Base-by-base conservation (phyloP, 2,329 filamentous ascomycete genomes). In the Colletotrichum kahawae region DNA sequence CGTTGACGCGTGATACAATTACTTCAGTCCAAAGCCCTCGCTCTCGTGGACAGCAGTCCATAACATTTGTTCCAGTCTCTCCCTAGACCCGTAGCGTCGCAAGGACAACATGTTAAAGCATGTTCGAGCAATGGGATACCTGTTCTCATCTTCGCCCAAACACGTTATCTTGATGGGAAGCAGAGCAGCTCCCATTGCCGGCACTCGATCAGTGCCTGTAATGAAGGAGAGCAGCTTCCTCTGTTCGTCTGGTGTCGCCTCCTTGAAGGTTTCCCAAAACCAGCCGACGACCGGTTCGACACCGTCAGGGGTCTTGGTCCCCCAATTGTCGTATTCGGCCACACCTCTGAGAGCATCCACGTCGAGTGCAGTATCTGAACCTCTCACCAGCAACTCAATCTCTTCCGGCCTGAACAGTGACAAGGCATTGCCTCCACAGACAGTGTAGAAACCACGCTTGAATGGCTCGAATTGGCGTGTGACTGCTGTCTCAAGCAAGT, bases 21-120 rank as follows among this genome's bases (percentile, higher is more conserved):
- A 96, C 82, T 96, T 97, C 83, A 98, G 88, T 36, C 95, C 95
- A 88, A 98, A 98, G 4, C 96, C 96, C 83, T 98, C 95, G 80
- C 95, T 97, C 83, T 96, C 95, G 77, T 92, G 88, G n/a, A 98
- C 95, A 5, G 96, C 96, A 77, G 91, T 90, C 95, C 95, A 98
- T 36, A 98, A 86, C 86, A 92, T 92, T 67, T 84, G 85, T 82
- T 95, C 93, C 74, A 98, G 83, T 78, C 90, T 92, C 81, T 92
- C 89, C 78, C 89, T 91, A 5, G 90, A 92, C 43, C 84, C 82
- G 83, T 96, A 98, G 60, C 91, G 90, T 85, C 93, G 96, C 72
- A 98, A 85, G 6, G 93, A 92, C 77, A 98, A 81, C 82, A 93
- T 92, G 82, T 98, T 98, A 85, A 98, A 98, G 83, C 96, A 98